phyloP scores from a whole-genome alignment of 31 red algal species.

The Bonnemaisonia californica region DNA sequence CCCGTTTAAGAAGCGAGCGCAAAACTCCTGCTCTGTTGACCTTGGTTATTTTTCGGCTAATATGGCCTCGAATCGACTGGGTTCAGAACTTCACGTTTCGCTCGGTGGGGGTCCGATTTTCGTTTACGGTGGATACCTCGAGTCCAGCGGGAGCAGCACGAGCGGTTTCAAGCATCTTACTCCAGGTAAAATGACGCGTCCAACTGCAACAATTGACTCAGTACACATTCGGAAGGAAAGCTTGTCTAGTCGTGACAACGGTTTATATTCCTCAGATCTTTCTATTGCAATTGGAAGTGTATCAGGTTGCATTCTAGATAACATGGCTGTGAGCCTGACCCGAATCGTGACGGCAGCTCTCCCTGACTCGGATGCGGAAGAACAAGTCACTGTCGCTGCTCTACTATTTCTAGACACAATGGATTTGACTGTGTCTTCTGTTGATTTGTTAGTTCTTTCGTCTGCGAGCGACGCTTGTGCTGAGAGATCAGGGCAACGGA shows the following conservation, averaged over 20 bases:
- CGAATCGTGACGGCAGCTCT: conserved; percentile 17
- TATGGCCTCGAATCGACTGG: conserved; percentile 34
- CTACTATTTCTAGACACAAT: conserved; percentile 58
- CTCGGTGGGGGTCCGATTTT: not conserved
- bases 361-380: conserved; percentile 47
- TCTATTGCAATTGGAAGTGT: conserved; percentile 34
- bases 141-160: not conserved
- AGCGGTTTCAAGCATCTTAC: not conserved
- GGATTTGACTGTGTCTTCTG: conserved; percentile 6
- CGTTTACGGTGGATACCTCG: conserved; percentile 37
- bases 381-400: conserved; percentile 27
- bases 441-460: conserved; percentile 47
- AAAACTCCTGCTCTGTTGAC: conserved; percentile 38
- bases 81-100: conserved; percentile 13
- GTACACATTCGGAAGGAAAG: conserved; percentile 43
- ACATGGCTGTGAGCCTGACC: conserved; percentile 13
- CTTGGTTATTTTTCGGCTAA: conserved; percentile 11
- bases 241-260: conserved; percentile 34
- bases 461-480: conserved; percentile 29
- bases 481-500: conserved; percentile 36
- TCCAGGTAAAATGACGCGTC: conserved; percentile 9
- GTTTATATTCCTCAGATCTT: conserved; percentile 45
- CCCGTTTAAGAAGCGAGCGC: conserved; percentile 19
- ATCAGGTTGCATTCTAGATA: conserved; percentile 57
- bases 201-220: conserved; percentile 30